A percentile compares a stretch with the other conserved stretches of the same genome.
These are phyloP conservation scores for Beauveria pseudobassiana DNA, from an alignment of 2,329 filamentous ascomycete genomes.

Conservation along the genomic window DNA sequence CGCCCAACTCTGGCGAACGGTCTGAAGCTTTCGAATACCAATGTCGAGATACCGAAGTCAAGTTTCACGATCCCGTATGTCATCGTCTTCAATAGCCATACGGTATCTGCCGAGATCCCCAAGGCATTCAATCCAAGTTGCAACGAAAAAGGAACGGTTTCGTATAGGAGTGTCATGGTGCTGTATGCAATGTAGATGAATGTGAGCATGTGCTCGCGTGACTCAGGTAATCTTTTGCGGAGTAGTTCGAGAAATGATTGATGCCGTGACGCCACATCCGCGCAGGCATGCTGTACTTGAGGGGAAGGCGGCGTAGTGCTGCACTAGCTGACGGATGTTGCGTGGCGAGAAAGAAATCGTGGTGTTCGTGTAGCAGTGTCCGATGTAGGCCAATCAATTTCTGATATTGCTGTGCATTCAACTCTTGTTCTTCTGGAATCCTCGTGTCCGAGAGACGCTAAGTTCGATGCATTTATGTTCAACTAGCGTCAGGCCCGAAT, in stretches of 20 bases:
- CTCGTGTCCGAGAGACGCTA: slow-evolving; percentile 52
- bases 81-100: slow-evolving; percentile 87
- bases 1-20: slow-evolving; percentile 67
- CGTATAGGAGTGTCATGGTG: slow-evolving; percentile 80
- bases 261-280: slow-evolving; percentile 94
- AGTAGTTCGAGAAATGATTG: slow-evolving; percentile 76
- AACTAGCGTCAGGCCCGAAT: slow-evolving; percentile 76
- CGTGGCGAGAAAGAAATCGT: slow-evolving; percentile 78
- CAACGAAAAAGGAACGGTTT: slow-evolving; percentile 78
- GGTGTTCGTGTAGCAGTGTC: slow-evolving; percentile 73
- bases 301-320: slow-evolving; percentile 59
- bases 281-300: slow-evolving; percentile 84
- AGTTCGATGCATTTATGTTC: slow-evolving; percentile 84
- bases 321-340: slow-evolving; percentile 75
- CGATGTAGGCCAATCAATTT: slow-evolving; percentile 75
- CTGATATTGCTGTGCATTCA: slow-evolving; percentile 66
- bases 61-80: slow-evolving; percentile 64
- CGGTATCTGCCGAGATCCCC: slow-evolving; percentile 76
- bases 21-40: slow-evolving; percentile 86
- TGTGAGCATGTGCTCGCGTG: slow-evolving; percentile 79
- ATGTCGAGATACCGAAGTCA: slow-evolving; percentile 71
- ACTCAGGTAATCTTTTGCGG: slow-evolving; percentile 64
- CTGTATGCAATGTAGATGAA: slow-evolving; percentile 88
- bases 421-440: slow-evolving; percentile 32
- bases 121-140: slow-evolving; percentile 90